phyloP scores from a whole-genome alignment of 2,329 filamentous ascomycete species.

The Pyrenochaeta sp. region DNA sequence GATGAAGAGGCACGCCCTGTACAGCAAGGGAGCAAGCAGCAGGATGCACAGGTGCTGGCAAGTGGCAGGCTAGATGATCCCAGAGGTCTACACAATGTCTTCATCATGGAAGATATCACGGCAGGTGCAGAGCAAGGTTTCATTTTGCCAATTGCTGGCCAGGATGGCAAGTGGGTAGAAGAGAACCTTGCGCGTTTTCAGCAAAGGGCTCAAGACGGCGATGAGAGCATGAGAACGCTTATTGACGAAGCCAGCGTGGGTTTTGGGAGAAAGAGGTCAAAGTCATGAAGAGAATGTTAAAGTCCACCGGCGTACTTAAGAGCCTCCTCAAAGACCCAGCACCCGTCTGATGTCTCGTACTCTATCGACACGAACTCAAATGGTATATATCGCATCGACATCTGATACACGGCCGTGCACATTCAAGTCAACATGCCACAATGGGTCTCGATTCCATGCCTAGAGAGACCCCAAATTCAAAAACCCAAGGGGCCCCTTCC shows the following conservation, averaged over 20 bases:
- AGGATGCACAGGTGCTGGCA: background rate
- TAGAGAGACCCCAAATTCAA: no score
- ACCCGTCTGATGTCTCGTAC: no score
- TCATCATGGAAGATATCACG: conserved; percentile 36
- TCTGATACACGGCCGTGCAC: background rate
- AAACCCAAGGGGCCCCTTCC: no score
- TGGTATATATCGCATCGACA: background rate
- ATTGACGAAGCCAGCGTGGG: conserved; percentile 17
- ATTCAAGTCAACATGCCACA: background rate
- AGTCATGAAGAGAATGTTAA: background rate
- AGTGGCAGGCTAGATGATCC: conserved; percentile 22
- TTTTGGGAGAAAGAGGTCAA: background rate
- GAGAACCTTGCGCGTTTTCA: conserved; percentile 32
- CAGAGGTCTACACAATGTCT: conserved; percentile 32
- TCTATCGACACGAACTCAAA: no score
- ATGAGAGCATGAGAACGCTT: conserved; percentile 30
- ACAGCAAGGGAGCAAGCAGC: no score
- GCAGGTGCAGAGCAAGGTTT: conserved; percentile 39
- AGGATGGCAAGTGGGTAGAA: conserved; percentile 33
- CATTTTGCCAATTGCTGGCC: conserved; percentile 28
- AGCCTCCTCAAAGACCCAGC: no score
- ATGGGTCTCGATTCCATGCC: no score
- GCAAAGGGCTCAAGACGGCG: conserved; percentile 25
- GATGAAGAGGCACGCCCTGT: conserved; percentile 5
- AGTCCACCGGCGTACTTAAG: no score